phyloP scores from a whole-genome alignment of 176 grass and related monocot genomes.

The Bonia amplexicaulis region DNA sequence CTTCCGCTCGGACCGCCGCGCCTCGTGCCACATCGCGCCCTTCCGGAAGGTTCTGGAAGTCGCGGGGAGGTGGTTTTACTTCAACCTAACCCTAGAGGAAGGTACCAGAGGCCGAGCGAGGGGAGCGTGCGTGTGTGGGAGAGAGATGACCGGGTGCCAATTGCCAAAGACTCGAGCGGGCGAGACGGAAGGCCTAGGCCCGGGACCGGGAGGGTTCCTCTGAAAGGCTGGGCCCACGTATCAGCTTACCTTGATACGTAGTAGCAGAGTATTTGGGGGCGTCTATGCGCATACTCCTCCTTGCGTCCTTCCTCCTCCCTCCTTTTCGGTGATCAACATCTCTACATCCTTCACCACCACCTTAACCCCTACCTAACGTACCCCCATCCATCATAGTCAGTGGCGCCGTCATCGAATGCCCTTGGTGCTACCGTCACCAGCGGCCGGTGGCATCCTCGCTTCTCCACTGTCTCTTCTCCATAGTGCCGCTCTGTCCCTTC shows the following conservation, averaged over 20 bases:
- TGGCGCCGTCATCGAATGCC: no score
- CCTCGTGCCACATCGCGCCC: conserved; percentile 91
- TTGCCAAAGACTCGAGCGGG: neutral
- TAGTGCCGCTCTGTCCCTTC: fast-evolving
- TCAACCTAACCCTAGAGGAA: conserved; percentile 36
- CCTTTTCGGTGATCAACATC: no score
- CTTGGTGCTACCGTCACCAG: fast-evolving
- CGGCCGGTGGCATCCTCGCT: no score
- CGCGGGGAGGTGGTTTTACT: neutral
- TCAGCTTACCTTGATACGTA: no score
- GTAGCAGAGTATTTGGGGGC: no score
- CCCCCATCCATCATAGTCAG: no score
- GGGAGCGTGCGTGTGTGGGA: neutral
- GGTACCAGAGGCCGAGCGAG: neutral
- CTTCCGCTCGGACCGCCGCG: conserved; percentile 83
- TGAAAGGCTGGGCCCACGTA: neutral
- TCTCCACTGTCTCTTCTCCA: no score
- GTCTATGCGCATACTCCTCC: no score
- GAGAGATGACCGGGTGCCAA: neutral
- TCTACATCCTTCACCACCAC: fast-evolving
- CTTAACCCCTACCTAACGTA: no score
- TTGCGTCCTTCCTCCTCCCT: no score
- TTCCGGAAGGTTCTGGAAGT: conserved; percentile 2
- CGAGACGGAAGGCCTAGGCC: no score
- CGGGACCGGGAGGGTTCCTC: neutral